Base-by-base conservation (phyloP, 257 asterid genomes). In the Schizonepeta tenuifolia region DNA sequence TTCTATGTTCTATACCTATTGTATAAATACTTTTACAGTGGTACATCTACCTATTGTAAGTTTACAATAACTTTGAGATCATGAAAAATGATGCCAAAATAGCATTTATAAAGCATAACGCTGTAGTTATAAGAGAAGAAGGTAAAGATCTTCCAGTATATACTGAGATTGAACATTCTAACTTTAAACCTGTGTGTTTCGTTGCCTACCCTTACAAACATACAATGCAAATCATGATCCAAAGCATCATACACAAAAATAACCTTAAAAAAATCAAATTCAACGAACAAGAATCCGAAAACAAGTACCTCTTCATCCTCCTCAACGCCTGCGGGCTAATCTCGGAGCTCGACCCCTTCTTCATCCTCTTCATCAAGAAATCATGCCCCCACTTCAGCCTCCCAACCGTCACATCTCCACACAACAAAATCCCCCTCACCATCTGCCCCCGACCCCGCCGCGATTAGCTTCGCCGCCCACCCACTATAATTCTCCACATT, bases 401-500 rank as follows among this genome's bases (percentile, higher is more conserved):
- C 62, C 89, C 96, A 47, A 81, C 89, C 2, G 97, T 89, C 38
- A 93, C 83, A 82, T 92, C 96, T 9, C 99, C 96, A 61, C 97
- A 88, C 98, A 98, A 91, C 80, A 95, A 71, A 15, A 95, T 90
- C 85, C 99, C 98, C 59, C 86, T 83, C n/a, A 95, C 76, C 67
- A 95, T 70, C 64, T 87, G 99, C 22, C 98, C n/a, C 99, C 2
- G 97, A 87, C 1, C 98, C 95, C 3, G 89, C 83, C 0, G 98
- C 99, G 3, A 94, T 91, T 89, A 87, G 31, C 84, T 85, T 82
- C n/a, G 96, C 93, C 0, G 77, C 65, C 2, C 92, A 69, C 18
- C 86, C 79, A 43, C 93, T 87, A 36, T 94, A 94, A 73, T 94
- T 97, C 95, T 94, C 99, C 54, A 94, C 98, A 35, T 91, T 91